Base-by-base conservation (phyloP, 257 asterid species). In the Gentiana dahurica region DNA sequence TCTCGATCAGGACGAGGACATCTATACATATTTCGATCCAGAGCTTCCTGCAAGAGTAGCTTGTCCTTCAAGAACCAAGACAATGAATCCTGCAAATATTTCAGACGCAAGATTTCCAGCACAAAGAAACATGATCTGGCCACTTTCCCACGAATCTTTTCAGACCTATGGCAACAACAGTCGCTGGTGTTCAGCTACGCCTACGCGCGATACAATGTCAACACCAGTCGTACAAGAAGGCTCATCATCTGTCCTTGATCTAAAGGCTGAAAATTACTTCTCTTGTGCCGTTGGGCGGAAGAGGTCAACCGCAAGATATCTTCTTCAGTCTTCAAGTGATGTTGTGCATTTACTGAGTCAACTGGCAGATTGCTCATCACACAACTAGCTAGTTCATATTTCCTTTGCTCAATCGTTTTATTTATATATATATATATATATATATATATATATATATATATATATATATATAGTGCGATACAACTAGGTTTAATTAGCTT, bases 261-360 rank as follows among this genome's bases (percentile, higher is more conserved):
- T 89, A 50, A 73, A 85, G 63, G 80, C 81, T 12, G 94, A 86
- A 3, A 89, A 86, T 51, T 89, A 89, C 78, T 86, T 89, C 79
- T 89, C 97, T 2, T 86, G 95, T 24, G 95, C 97, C 1, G 95
- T 83, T 10, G 94, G 97, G 51, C 69, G 94, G 54, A 86, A 64
- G 49, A 79, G 88, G 12, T 79, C 97, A 45, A 75, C 57, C 8
- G 94, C 97, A 1, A 68, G 95, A 48, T 89, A 89, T 70, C 93
- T 89, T 53, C 70, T 89, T 53, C 85, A 79, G 32, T 83, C 95
- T 32, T 73, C 93, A 5, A 76, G 78, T 45, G 97, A 89, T 61
- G 97, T 89, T 4, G 85, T 86, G 3, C 67, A 86, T 35, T 75
- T 89, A 66, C 57, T 86, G 51, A 86, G 68, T 59, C 87, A 86